Evolutionary conservation across 78 protist species (phyloP), one percentile per base, ranked within the genome.

Genomic region (Tieghemostelium lacteum): DNA sequence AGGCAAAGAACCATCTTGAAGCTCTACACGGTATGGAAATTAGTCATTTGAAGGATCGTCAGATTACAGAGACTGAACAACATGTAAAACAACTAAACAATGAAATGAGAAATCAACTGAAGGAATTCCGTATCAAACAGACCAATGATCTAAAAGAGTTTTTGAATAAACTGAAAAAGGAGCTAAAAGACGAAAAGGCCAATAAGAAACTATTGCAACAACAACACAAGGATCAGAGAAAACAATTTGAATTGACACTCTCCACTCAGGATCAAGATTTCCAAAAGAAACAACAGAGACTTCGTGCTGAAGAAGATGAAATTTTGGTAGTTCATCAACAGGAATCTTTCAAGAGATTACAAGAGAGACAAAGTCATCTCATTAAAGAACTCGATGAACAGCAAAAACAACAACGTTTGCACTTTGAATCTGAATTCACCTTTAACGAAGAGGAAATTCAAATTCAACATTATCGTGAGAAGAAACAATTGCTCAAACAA

Each of bases 191-290:
- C 29, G 91, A 83, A 45, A 83, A 83, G 57, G 72, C 58, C 1
- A 83, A 70, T 28, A 83, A 83, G 37, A 83, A 83, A 37, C 91
- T 69, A 45, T n/a, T 83, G 52, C 91, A 83, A 45, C 29, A 52
- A 20, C 91, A 52, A 2, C 91, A 83, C 45, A 83, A 83, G 67
- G 91, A 83, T 17, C 91, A 83, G 60, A 73, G 75, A 31, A 83
- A 83, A 70, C 91, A 83, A 52, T 83, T 83, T 34, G 91, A 83
- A 42, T 45, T 83, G 37, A 69, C 70, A 0, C 49, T 83, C 12
- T 19, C 39, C n/a, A 66, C 67, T 0, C 75, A 73, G 29, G 91
- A 83, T 8, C 39, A 22, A 8, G 91, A 83, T 12, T 83, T 83
- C 78, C 70, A 69, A 29, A 83, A 83, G 78, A 83, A 83, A 29